These are phyloP conservation scores for Leishmania major DNA, from an alignment of 208 protist genomes.

Conservation along the genomic window DNA sequence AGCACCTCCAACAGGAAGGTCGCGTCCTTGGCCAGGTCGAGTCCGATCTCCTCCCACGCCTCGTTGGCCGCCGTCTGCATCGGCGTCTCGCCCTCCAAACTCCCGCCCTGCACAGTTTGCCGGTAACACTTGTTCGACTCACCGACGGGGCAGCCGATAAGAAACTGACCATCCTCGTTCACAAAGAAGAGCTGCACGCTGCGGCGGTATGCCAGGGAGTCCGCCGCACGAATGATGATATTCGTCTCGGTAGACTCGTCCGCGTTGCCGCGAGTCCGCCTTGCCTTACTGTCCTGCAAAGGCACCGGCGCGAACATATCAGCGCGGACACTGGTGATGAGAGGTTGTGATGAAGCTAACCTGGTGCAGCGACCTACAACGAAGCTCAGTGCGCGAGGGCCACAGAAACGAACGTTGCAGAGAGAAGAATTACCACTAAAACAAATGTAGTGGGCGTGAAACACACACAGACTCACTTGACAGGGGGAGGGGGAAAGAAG, in stretches of 20 bases:
- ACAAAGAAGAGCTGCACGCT: conserved; percentile 52
- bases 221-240: conserved; percentile 15
- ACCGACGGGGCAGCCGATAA: conserved; percentile 37
- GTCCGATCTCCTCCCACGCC: conserved; percentile 48
- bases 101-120: conserved; percentile 50
- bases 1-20: conserved; percentile 34
- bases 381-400: background rate
- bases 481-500: background rate
- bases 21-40: conserved; percentile 12
- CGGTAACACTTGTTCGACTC: conserved; percentile 20
- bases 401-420: background rate
- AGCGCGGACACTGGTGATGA: background rate
- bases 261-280: background rate
- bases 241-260: background rate
- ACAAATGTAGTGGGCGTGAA: no score
- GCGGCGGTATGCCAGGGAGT: conserved; percentile 16
- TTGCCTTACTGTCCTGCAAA: no score
- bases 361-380: background rate
- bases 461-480: no score
- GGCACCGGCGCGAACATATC: background rate
- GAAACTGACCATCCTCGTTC: conserved; percentile 35
- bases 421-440: no score
- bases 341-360: background rate
- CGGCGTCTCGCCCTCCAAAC: conserved; percentile 23
- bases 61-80: conserved; percentile 39